Evolutionary conservation across 345 rosid genomes (phyloP), one percentile per base, ranked within the genome.

Genomic region (Mangifera indica): DNA sequence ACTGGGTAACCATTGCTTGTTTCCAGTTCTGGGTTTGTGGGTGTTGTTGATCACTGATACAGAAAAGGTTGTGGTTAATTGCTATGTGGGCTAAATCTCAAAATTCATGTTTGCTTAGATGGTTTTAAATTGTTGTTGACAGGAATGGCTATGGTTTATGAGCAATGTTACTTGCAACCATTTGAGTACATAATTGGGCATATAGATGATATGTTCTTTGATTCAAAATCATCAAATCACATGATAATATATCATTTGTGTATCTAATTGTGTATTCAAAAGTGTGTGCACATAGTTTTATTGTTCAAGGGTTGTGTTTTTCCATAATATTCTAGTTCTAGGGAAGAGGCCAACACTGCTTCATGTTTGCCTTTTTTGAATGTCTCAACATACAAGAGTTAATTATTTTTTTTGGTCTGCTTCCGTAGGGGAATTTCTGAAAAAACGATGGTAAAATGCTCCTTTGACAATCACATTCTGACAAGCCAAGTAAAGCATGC

Each of bases 371-470:
- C 14, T 65, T 10, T 46, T 26, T 46, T 11, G 13, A 14, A 25
- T 7, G 13, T 18, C 22, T n/a, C n/a, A 34, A 22, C 1, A 15
- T 34, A 49, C 5, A 21, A 15, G n/a, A 17, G 11, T 8, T 26
- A 53, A 34, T 48, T 17, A 53, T 11, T 32, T 51, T n/a, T 57
- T 46, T 46, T 34, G 20, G 44, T 29, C 57, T 29, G 71, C 63
- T 67, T 21, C 3, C 71, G 55, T 52, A 88, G 88, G 81, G 76
- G 60, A 51, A 46, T 69, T 67, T 78, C 78, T 13, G 80, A 81
- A 57, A 86, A 78, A 73, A 7, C 79, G 54, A 66, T 62, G 64
- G 58, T 67, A 13, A 88, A 79, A 72, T 84, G 89, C 77, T 83
- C 85, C 10, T n/a, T 65, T 40, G 83, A 85, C 72, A 78, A 25